A percentile compares a stretch with the other conserved stretches of the same genome.
Conservation (phyloP, 1,284 basidiomycete genomes). For the Ceratobasidium papillatum region DNA sequence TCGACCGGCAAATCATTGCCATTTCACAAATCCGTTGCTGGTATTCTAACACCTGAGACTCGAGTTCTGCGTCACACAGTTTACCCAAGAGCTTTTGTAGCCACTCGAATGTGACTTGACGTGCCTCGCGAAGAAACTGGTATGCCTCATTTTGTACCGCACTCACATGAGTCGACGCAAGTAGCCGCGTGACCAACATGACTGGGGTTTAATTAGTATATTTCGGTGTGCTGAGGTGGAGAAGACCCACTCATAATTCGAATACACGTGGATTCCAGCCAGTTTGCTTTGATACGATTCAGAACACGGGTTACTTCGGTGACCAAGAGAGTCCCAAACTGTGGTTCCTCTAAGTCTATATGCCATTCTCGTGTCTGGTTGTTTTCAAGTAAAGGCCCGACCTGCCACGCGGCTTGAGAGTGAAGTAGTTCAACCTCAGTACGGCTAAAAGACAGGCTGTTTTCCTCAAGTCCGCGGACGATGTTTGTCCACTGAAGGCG, state of each 20-base stretch:
- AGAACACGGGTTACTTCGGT: neutral
- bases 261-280: constrained; percentile 23
- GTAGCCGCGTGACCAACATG: constrained; percentile 24
- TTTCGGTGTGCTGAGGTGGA: neutral
- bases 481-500: constrained; percentile 62
- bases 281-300: constrained; percentile 31
- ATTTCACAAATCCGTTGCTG: constrained; percentile 38
- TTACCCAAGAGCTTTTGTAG: neutral
- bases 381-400: constrained; percentile 34
- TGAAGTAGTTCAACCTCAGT: constrained; percentile 56
- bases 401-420: constrained; percentile 52
- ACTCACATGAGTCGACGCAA: neutral
- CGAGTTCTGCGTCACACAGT: neutral
- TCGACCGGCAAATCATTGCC: constrained; percentile 41
- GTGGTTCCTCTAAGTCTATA: neutral
- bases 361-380: constrained; percentile 36
- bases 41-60: neutral
- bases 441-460: constrained; percentile 53
- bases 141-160: neutral
- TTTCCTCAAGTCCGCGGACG: constrained; percentile 55
- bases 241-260: neutral
- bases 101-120: constrained; percentile 9
- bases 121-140: constrained; percentile 10
- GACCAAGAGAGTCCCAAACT: constrained; percentile 25
- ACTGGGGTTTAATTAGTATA: constrained; percentile 14